A percentile compares a stretch with the other conserved stretches of the same genome.
Evolutionary conservation across 805 yeast genomes (phyloP).

Genomic region (Metschnikowia orientalis): DNA sequence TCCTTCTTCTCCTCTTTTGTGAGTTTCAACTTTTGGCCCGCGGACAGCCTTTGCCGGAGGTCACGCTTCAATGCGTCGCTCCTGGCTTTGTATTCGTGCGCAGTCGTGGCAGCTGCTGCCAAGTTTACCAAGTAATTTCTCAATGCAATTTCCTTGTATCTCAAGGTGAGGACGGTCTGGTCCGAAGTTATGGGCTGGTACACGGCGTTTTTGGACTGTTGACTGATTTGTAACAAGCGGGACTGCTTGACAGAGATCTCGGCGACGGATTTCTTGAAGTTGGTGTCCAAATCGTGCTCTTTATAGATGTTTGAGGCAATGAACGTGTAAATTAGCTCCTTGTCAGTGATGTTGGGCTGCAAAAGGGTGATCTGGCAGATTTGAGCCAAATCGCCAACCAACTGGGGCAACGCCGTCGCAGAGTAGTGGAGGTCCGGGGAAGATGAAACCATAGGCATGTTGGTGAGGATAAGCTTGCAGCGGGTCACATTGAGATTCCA

Average conservation of each 20-base stretch:
- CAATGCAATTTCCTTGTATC: conserved; percentile 43
- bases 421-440: conserved; percentile 34
- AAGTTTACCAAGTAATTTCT: conserved; percentile 49
- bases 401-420: conserved; percentile 31
- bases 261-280: conserved; percentile 45
- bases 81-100: conserved; percentile 44
- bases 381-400: conserved; percentile 40
- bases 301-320: conserved; percentile 41
- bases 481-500: conserved; percentile 52
- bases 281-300: conserved; percentile 44
- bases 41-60: conserved; percentile 14
- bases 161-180: conserved; percentile 30
- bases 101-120: conserved; percentile 53
- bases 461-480: conserved; percentile 41
- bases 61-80: conserved; percentile 30
- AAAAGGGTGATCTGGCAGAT: conserved; percentile 37
- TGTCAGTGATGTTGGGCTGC: conserved; percentile 40
- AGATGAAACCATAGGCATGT: conserved; percentile 35
- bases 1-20: conserved; percentile 39
- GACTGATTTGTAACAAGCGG: conserved; percentile 37
- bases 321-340: conserved; percentile 39
- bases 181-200: conserved; percentile 29
- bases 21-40: conserved; percentile 27
- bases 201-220: conserved; percentile 17
- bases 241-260: conserved; percentile 47